These are phyloP conservation scores for Coniferiporia weirii DNA, from an alignment of 1,284 basidiomycete species.

Conservation along the genomic window DNA sequence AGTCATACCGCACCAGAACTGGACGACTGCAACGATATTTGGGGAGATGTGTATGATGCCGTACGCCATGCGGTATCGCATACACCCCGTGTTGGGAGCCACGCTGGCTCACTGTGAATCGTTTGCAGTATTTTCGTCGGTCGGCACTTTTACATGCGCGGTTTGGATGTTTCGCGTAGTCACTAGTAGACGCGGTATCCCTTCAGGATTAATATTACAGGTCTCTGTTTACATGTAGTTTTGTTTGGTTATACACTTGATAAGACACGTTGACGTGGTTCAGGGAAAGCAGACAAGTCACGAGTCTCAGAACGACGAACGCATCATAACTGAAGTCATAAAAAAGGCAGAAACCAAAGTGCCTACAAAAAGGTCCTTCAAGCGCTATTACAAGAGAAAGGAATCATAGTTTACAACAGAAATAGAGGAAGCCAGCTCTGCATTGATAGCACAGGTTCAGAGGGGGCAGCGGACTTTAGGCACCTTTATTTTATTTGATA, in stretches of 20 bases:
- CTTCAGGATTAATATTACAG: too few species aligned
- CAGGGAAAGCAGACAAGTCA: too few species aligned
- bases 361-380: not conserved
- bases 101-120: not conserved
- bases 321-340: conserved; percentile 5
- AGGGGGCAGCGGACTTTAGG: too few species aligned
- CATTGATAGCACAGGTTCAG: too few species aligned
- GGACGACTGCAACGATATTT: not conserved
- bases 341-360: not conserved
- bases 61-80: not conserved
- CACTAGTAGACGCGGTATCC: too few species aligned
- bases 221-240: too few species aligned
- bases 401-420: not conserved
- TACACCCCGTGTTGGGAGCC: not conserved
- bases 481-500: too few species aligned
- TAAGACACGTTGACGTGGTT: too few species aligned
- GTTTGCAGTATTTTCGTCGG: not conserved
- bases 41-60: conserved; percentile 4
- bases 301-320: too few species aligned
- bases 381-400: not conserved
- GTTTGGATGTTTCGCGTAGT: too few species aligned
- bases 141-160: not conserved
- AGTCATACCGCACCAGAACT: conserved; percentile 4
- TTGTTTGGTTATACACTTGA: too few species aligned
- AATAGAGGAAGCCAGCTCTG: too few species aligned